Evolutionary conservation across 2,329 filamentous ascomycete species (phyloP).

Genomic region (Zalaria obscura): DNA sequence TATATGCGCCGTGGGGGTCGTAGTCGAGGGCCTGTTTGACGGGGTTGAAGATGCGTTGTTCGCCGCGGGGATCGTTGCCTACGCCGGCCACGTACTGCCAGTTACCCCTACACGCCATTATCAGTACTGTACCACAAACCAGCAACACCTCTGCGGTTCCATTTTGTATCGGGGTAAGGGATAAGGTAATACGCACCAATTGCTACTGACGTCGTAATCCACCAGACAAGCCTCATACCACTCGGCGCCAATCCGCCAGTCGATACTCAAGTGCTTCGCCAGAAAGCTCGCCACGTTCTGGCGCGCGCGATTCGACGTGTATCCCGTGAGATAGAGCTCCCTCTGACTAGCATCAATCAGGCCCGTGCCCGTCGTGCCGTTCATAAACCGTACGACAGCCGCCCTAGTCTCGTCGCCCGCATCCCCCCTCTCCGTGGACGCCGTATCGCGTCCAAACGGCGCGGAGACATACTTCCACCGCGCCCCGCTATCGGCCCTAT

Average conservation of each 20-base stretch:
- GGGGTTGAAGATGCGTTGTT: constrained; percentile 64
- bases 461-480: constrained; percentile 20
- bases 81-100: constrained; percentile 75
- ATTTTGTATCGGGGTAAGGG: too few species aligned
- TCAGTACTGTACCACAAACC: not conserved
- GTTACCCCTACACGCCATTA: not conserved
- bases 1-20: constrained; percentile 54
- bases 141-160: too few species aligned
- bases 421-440: constrained; percentile 20
- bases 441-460: constrained; percentile 7
- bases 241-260: constrained; percentile 70
- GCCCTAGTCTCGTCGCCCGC: constrained; percentile 23
- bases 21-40: constrained; percentile 72
- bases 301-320: constrained; percentile 61
- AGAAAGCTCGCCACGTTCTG: constrained; percentile 68
- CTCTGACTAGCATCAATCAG: constrained; percentile 66
- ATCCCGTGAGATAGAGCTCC: constrained; percentile 61
- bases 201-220: constrained; percentile 63
- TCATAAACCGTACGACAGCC: constrained; percentile 42
- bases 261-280: constrained; percentile 56
- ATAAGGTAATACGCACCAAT: constrained; percentile 39
- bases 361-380: constrained; percentile 59
- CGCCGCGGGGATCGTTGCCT: constrained; percentile 61
- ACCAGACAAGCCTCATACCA: constrained; percentile 66
- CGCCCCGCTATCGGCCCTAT: constrained; percentile 32